These are phyloP conservation scores for Phenoliferia sp. DNA, from an alignment of 1,284 basidiomycete genomes.

Conservation along the genomic window DNA sequence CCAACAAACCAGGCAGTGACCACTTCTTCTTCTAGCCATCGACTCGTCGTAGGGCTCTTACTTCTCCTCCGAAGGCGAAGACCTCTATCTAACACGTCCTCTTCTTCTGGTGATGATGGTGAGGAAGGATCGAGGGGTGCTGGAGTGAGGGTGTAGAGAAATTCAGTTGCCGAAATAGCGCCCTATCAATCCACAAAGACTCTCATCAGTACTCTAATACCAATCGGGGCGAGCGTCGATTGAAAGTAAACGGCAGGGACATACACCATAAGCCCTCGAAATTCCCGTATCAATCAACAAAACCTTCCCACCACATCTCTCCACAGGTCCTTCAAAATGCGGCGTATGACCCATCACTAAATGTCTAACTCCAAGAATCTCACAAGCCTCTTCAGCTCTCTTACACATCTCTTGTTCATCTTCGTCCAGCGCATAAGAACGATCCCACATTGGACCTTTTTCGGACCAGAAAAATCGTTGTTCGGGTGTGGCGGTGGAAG, in stretches of 20 bases:
- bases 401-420: slow-evolving; percentile 62
- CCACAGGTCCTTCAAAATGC: slow-evolving; percentile 71
- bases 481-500: slow-evolving; percentile 56
- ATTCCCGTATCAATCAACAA: slow-evolving; percentile 91
- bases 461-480: slow-evolving; percentile 66
- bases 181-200: slow-evolving; percentile 45
- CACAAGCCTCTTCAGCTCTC: slow-evolving; percentile 63
- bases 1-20: slow-evolving; percentile 66
- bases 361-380: slow-evolving; percentile 68
- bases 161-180: slow-evolving; percentile 73
- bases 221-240: not conserved
- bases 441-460: slow-evolving; percentile 59
- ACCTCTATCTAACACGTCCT: not conserved
- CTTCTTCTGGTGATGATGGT: not conserved
- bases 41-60: not conserved
- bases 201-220: not conserved
- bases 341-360: slow-evolving; percentile 96
- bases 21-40: slow-evolving; percentile 59
- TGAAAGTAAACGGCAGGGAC: not conserved
- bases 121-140: slow-evolving; percentile 43
- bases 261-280: slow-evolving; percentile 76
- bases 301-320: slow-evolving; percentile 76
- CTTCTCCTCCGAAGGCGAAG: not conserved
- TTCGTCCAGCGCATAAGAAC: slow-evolving; percentile 65
- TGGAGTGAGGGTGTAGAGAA: slow-evolving; percentile 55